Conservation (phyloP, 2,329 filamentous ascomycete genomes). For the Rhynchosporium graminicola region DNA sequence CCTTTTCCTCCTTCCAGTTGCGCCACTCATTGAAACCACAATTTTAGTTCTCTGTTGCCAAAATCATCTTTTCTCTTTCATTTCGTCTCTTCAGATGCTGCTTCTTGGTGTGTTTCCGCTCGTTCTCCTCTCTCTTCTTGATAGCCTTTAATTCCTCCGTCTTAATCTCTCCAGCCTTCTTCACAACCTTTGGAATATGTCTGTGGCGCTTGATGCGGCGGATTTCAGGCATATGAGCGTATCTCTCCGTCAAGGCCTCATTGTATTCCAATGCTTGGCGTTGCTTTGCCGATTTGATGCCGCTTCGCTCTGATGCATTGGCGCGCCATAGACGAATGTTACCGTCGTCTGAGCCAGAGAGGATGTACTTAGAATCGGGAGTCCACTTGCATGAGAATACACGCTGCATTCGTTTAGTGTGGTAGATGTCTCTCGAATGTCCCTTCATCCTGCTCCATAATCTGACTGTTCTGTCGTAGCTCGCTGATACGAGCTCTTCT, state of each 20-base stretch:
- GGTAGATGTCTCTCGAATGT: constrained; percentile 89
- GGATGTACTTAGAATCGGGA: constrained; percentile 83
- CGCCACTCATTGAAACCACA: constrained; percentile 6
- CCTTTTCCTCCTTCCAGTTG: constrained; percentile 10
- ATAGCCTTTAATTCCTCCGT: constrained; percentile 81
- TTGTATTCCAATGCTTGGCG: constrained; percentile 92
- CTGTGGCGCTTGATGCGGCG: constrained; percentile 86
- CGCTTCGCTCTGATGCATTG: constrained; percentile 78
- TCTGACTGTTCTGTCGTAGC: constrained; percentile 84
- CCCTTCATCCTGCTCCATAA: constrained; percentile 80
- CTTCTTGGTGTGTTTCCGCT: constrained; percentile 87
- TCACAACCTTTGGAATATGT: constrained; percentile 87
- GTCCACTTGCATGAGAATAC: constrained; percentile 86
- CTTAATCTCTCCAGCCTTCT: constrained; percentile 97
- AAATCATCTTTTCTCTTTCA: constrained; percentile 91
- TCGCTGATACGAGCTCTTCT: constrained; percentile 87
- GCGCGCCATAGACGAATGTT: constrained; percentile 89
- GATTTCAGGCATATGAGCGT: constrained; percentile 95
- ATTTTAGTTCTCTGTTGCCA: constrained; percentile 51
- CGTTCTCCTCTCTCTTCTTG: constrained; percentile 91
- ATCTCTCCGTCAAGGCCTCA: constrained; percentile 77
- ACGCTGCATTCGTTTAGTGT: constrained; percentile 97
- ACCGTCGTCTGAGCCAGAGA: constrained; percentile 91
- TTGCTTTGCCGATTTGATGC: constrained; percentile 82
- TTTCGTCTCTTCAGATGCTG: constrained; percentile 70